Conservation (phyloP, 2,329 filamentous ascomycete species). For the Fusarium temperatum region DNA sequence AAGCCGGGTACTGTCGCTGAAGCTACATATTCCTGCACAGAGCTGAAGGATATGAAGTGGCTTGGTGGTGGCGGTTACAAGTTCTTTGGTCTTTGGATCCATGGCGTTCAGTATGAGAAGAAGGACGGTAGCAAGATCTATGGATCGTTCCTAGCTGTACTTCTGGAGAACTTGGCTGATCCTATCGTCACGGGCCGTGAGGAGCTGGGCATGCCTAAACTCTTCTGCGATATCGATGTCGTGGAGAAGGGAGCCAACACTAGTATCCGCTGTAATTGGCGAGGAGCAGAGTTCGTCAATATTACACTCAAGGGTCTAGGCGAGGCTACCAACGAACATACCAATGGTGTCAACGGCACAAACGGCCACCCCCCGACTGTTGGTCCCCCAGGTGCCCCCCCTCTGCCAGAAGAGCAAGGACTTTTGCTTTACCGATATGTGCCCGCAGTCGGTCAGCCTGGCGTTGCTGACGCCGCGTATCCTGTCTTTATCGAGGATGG, state of each 20-base stretch:
- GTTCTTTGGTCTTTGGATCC: slow-evolving; percentile 68
- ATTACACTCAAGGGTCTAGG: slow-evolving; percentile 3
- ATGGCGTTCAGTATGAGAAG: slow-evolving; percentile 66
- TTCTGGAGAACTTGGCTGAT: slow-evolving; percentile 68
- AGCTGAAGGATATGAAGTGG: slow-evolving; percentile 64
- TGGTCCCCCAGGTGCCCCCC: background rate
- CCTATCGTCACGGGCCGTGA: slow-evolving; percentile 68
- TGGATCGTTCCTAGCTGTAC: slow-evolving; percentile 64
- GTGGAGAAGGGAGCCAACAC: background rate
- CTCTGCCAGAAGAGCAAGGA: slow-evolving; percentile 25
- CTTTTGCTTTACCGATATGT: slow-evolving; percentile 9
- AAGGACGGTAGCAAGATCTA: slow-evolving; percentile 56
- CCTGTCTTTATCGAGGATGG: slow-evolving; percentile 2
- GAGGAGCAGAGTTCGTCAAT: slow-evolving; percentile 13
- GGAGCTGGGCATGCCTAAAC: slow-evolving; percentile 69
- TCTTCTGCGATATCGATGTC: slow-evolving; percentile 62
- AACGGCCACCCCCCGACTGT: background rate
- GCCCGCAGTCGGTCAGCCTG: slow-evolving; percentile 7
- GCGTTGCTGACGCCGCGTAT: slow-evolving; percentile 1
- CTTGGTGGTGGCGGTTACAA: slow-evolving; percentile 68
- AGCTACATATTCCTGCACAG: slow-evolving; percentile 54
- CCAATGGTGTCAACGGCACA: background rate
- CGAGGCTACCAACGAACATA: background rate
- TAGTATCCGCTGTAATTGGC: slow-evolving; percentile 18
- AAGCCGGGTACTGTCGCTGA: slow-evolving; percentile 54